phyloP scores from a whole-genome alignment of 768 basidiomycete genomes.

The Russula ochroleuca region DNA sequence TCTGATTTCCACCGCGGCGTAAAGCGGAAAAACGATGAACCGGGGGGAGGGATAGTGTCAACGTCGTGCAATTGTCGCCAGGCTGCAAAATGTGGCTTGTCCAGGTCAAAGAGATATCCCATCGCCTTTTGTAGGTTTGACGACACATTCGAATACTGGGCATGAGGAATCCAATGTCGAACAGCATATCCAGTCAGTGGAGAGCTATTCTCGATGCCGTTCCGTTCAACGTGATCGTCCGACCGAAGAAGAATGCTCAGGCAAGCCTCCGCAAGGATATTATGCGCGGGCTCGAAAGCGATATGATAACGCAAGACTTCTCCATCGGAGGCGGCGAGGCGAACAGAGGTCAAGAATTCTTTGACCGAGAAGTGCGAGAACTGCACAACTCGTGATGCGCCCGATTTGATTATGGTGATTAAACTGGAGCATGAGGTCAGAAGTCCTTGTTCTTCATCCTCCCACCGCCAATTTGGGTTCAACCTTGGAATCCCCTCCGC shows the following conservation, averaged over 20 bases:
- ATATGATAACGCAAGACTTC: not conserved
- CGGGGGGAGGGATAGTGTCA: not conserved
- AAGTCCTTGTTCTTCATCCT: not conserved
- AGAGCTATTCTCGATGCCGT: too few species aligned
- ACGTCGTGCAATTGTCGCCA: not conserved
- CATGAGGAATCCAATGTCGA: not conserved
- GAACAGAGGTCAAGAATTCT: not conserved
- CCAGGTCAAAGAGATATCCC: not conserved
- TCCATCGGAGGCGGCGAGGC: not conserved
- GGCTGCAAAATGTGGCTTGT: not conserved
- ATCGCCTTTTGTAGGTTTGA: not conserved
- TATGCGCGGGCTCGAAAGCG: not conserved
- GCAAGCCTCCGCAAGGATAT: not conserved
- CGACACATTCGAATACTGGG: not conserved
- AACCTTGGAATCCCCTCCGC: not conserved
- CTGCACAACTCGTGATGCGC: not conserved
- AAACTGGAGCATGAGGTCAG: not conserved
- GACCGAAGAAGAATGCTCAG: not conserved
- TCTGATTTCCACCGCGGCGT: not conserved
- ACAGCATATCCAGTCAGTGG: not conserved
- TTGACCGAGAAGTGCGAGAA: not conserved
- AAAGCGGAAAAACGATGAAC: not conserved
- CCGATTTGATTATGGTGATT: not conserved
- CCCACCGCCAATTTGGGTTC: not conserved
- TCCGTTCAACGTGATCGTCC: not conserved